A percentile compares a stretch with the other conserved stretches of the same genome.
phyloP scores from a whole-genome alignment of 352 stramenopile genomes.

The Achlya hypogyna region DNA sequence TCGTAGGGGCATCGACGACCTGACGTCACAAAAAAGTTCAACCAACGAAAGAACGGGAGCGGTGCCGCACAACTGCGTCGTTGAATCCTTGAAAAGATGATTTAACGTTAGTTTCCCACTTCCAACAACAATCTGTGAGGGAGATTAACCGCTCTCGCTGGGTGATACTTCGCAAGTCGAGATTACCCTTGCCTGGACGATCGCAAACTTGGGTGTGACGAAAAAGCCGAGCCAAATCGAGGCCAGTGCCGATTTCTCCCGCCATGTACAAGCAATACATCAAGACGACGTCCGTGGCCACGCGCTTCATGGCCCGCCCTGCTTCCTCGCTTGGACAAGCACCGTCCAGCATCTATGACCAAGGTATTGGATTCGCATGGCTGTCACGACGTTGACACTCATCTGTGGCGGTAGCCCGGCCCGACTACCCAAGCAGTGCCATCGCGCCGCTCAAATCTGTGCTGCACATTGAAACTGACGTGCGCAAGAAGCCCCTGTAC shows the following conservation, averaged over 20 bases:
- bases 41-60: not conserved
- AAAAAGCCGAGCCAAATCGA: not conserved
- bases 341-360: slow-evolving; percentile 9
- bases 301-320: not conserved
- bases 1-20: not conserved
- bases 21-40: slow-evolving; percentile 7
- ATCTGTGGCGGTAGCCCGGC: not conserved
- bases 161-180: not conserved
- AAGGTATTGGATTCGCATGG: slow-evolving; percentile 4
- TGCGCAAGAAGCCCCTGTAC: not conserved
- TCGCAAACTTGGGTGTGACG: not conserved
- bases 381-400: not conserved
- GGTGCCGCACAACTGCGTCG: not conserved
- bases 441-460: not conserved
- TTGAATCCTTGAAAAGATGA: not conserved
- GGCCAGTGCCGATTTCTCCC: not conserved
- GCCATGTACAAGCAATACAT: slow-evolving; percentile 17
- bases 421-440: slow-evolving; percentile 9
- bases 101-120: not conserved
- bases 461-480: not conserved
- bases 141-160: not conserved
- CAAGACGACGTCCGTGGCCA: slow-evolving; percentile 8
- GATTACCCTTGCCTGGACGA: not conserved
- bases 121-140: not conserved
- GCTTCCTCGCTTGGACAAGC: not conserved